phyloP scores from a whole-genome alignment of 129 eudicot species.

The Cynara cardunculus region DNA sequence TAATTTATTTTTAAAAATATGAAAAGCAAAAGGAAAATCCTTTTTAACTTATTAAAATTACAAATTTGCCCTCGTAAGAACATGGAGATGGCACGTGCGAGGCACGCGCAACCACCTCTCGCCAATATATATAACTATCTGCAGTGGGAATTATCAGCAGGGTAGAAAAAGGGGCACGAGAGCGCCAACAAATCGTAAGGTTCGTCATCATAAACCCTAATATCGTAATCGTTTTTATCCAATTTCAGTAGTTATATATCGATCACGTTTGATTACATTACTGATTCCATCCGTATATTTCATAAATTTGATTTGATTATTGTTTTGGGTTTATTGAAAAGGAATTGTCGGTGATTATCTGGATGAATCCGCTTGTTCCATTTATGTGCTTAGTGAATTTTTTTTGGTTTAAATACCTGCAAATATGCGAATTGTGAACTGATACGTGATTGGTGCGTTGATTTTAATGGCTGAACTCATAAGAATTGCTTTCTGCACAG shows the following conservation, averaged over 20 bases:
- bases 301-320: neutral
- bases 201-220: constrained; percentile 34
- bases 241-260: neutral
- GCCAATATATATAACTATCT: neutral
- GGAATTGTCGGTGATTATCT: neutral
- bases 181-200: neutral
- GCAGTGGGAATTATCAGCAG: neutral
- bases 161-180: neutral
- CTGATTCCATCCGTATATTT: neutral
- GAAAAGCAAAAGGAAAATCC: no score
- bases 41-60: no score
- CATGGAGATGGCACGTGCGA: neutral
- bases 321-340: neutral
- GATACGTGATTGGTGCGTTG: neutral
- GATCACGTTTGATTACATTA: neutral
- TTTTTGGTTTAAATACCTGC: neutral
- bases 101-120: neutral
- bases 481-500: neutral
- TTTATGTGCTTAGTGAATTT: neutral
- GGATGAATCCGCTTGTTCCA: neutral
- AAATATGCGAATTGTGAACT: neutral
- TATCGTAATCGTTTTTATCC: neutral
- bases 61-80: neutral
- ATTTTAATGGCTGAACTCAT: no score
- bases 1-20: no score